Conservation (phyloP, 257 asterid species). For the Pogostemon cablin region DNA sequence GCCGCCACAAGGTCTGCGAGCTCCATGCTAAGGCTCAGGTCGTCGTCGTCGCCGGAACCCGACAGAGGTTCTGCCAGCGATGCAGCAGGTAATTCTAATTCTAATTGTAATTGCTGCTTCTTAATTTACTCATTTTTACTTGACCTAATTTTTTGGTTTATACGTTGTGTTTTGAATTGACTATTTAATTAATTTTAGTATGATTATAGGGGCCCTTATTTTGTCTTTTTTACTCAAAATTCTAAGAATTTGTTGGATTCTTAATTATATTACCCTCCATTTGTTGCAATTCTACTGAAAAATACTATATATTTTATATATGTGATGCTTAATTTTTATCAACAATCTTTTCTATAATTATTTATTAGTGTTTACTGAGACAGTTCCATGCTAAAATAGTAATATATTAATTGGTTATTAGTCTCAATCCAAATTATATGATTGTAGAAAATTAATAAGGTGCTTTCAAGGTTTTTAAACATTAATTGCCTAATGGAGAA, state of each 20-base stretch:
- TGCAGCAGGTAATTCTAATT: conserved; percentile 65
- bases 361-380: not conserved
- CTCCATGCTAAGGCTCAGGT: conserved; percentile 63
- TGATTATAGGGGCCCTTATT: not conserved
- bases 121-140: not conserved
- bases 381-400: conserved; percentile 16
- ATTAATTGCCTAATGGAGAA: no score
- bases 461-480: not conserved
- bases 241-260: no score
- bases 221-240: not conserved
- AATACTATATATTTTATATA: no score
- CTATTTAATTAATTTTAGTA: not conserved
- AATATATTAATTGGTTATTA: not conserved
- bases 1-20: conserved; percentile 75
- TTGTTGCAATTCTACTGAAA: no score
- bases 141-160: no score
- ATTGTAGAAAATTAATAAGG: not conserved
- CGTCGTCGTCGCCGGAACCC: conserved; percentile 69
- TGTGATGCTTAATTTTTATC: no score
- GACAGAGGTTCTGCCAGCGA: conserved; percentile 85
- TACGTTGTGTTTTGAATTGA: no score
- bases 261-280: no score
- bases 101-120: not conserved
- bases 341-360: not conserved
- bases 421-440: not conserved